These are phyloP conservation scores for Discostella pseudostelligera DNA, from an alignment of 108 stramenopile species.

Conservation along the genomic window DNA sequence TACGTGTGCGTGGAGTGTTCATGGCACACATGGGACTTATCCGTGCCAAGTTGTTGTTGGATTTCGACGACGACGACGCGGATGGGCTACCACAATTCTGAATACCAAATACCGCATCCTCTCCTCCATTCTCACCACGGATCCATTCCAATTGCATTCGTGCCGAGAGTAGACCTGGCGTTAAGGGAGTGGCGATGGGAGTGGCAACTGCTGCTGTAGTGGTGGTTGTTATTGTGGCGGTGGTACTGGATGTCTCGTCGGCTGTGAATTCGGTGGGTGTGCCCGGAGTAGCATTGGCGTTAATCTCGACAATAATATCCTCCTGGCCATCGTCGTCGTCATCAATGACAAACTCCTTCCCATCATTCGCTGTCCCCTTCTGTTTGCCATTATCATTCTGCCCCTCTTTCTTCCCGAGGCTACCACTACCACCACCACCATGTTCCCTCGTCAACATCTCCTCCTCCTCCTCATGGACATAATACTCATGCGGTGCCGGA, in stretches of 20 bases:
- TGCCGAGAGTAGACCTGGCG: slow-evolving; percentile 42
- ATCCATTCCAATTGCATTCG: slow-evolving; percentile 48
- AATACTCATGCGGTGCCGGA: slow-evolving; percentile 40
- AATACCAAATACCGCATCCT: not conserved
- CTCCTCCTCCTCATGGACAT: slow-evolving; percentile 13
- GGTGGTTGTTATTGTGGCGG: not conserved
- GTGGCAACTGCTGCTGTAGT: not conserved
- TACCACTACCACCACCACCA: not conserved
- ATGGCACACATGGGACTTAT: slow-evolving; percentile 46
- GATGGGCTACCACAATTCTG: not conserved
- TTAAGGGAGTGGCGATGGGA: not conserved
- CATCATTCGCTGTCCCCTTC: too few relatives aligned
- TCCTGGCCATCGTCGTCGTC: slow-evolving; percentile 3
- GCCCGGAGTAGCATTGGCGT: not conserved
- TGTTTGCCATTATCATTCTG: not conserved
- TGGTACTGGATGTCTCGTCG: not conserved
- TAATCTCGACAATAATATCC: too few relatives aligned
- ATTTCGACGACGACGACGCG: not conserved
- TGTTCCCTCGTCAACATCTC: slow-evolving; percentile 3
- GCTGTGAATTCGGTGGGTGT: not conserved
- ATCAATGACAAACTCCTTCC: not conserved
- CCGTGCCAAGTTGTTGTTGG: not conserved
- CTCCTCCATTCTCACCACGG: slow-evolving; percentile 21
- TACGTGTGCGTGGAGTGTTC: slow-evolving; percentile 28
- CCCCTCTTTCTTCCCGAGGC: not conserved